A percentile compares a stretch with the other conserved stretches of the same genome.
Evolutionary conservation across 2,329 filamentous ascomycete species (phyloP).

Genomic region (Trichoderma endophyticum): DNA sequence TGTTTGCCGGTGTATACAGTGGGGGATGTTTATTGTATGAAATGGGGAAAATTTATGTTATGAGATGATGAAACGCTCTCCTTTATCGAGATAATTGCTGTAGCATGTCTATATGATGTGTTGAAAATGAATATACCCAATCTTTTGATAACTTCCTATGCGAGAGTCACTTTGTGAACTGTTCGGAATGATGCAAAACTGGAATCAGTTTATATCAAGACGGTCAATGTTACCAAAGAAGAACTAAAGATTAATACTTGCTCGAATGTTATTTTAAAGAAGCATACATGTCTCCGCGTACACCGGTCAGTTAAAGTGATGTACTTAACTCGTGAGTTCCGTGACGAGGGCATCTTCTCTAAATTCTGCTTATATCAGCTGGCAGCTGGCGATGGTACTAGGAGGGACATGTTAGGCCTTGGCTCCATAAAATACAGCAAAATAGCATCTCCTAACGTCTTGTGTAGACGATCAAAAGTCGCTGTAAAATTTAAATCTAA

Average conservation of each 20-base stretch:
- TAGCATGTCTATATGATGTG: neutral
- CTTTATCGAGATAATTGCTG: neutral
- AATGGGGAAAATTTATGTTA: neutral
- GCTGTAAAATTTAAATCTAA: neutral
- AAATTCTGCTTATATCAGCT: neutral
- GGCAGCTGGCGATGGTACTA: neutral
- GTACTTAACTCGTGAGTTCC: too few relatives aligned
- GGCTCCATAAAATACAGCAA: neutral
- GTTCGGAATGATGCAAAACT: neutral
- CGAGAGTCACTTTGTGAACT: neutral
- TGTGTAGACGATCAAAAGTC: neutral
- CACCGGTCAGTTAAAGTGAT: too few relatives aligned
- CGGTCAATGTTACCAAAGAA: neutral
- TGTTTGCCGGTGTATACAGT: neutral
- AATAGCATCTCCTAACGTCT: neutral
- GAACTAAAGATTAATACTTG: neutral
- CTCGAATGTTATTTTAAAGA: neutral
- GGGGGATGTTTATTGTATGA: neutral
- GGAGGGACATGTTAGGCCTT: neutral
- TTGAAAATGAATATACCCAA: conserved; percentile 3
- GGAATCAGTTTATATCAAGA: neutral
- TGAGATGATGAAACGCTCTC: neutral
- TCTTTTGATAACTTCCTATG: neutral
- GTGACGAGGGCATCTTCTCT: too few relatives aligned
- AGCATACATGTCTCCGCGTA: neutral